Base-by-base conservation (phyloP, 2,329 filamentous ascomycete genomes). In the Fusarium mangiferae region DNA sequence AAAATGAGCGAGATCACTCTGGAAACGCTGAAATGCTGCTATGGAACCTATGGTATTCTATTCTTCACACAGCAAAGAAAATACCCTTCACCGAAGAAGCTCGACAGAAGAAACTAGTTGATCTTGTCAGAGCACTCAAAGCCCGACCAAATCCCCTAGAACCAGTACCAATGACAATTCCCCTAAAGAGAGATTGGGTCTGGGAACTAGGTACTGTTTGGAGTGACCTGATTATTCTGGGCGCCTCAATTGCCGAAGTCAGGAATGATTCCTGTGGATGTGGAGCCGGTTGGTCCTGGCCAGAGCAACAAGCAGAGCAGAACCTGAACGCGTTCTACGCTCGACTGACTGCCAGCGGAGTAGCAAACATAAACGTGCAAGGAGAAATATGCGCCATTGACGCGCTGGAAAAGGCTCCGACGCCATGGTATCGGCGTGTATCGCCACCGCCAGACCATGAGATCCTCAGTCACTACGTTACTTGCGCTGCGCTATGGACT, bases 271-370 rank as follows among this genome's bases (percentile, higher is more conserved):
- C 22, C 0, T 67, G 62, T 6, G 68, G 68, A 12, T 71, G 62
- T 3, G 68, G 68, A 24, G 68, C 68, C 0, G 68, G 68, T 15
- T 71, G 68, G 68, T 1, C 55, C 5, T 62, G 55, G 68, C 44
- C 68, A 6, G 68, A 72, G 17, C 62, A 56, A 9, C 39, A 51
- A 1, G 68, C 62, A 3, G 55, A 52, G 30, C 62, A 68, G 33
- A 71, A 72, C 9, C 22, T 72, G 11, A 42, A 24, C 1, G 44
- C 44, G 0, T 72, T 71, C 10, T 20, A 52, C 3, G 68, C 68
- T 6, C 30, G 68, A 14, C 28, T 71, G 0, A 62, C 68, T 1
- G 41, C 48, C 0, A 39, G 20, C 0, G 39, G 44, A 0, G 14
- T 51, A 3, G 41, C 20, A 5, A 22, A 41, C 3, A 38, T 70